Conservation (phyloP, 352 stramenopile species). For the Globisporangium viniferum region DNA sequence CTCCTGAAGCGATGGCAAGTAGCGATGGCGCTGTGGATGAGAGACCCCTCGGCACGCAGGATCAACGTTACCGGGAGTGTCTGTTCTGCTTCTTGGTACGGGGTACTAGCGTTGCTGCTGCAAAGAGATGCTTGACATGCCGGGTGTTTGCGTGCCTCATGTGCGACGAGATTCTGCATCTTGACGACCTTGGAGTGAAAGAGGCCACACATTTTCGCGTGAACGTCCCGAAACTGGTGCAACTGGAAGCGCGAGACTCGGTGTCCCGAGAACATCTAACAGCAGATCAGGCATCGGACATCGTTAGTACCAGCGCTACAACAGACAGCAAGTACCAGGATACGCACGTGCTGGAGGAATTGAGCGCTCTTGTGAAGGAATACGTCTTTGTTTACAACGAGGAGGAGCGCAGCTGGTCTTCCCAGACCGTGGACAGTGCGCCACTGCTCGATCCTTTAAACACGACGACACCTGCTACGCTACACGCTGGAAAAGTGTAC, state of each 20-base stretch:
- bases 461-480: background rate
- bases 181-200: conserved; percentile 61
- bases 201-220: conserved; percentile 50
- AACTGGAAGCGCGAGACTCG: background rate
- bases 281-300: background rate
- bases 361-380: conserved; percentile 24
- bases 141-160: conserved; percentile 34
- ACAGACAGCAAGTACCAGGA: conserved; percentile 4
- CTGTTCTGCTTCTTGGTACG: conserved; percentile 32
- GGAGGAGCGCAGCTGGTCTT: conserved; percentile 1
- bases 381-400: conserved; percentile 21
- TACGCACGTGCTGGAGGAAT: conserved; percentile 20
- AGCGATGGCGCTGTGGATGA: background rate
- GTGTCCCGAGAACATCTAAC: background rate
- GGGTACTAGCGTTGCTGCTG: conserved; percentile 5
- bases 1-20: background rate
- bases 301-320: background rate
- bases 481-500: conserved; percentile 5
- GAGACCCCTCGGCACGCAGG: background rate
- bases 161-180: conserved; percentile 50
- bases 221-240: conserved; percentile 15
- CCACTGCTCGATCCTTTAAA: background rate
- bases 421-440: background rate
- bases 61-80: conserved; percentile 16
- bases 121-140: conserved; percentile 49